A percentile compares a stretch with the other conserved stretches of the same genome.
Conservation (phyloP, 2,329 filamentous ascomycete genomes). For the Didymella exigua region DNA sequence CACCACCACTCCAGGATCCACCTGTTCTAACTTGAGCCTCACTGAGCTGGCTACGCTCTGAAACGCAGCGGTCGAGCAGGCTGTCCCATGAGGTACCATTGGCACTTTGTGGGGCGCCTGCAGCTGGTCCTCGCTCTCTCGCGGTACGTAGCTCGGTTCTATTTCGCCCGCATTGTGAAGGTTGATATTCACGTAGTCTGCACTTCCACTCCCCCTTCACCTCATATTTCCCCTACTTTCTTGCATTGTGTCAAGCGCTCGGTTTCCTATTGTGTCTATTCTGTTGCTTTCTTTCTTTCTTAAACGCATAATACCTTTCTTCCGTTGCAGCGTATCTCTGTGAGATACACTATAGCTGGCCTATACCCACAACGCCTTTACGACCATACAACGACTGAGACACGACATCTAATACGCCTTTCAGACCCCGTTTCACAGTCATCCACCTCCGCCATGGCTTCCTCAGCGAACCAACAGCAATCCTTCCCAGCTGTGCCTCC, state of each 20-base stretch:
- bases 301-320: constrained; percentile 17
- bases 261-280: constrained; percentile 33
- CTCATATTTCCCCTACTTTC: constrained; percentile 28
- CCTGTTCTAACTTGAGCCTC: constrained; percentile 51
- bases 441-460: constrained; percentile 50
- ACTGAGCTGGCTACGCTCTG: constrained; percentile 49
- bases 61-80: constrained; percentile 49
- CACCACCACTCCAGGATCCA: constrained; percentile 41
- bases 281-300: constrained; percentile 23
- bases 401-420: constrained; percentile 38
- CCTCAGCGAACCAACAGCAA: constrained; percentile 60
- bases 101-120: constrained; percentile 44
- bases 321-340: constrained; percentile 34
- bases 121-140: constrained; percentile 47
- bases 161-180: constrained; percentile 33
- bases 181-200: constrained; percentile 34
- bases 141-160: constrained; percentile 48
- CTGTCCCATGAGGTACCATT: constrained; percentile 47
- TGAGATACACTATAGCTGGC: constrained; percentile 34
- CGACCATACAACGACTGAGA: constrained; percentile 7
- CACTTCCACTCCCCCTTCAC: constrained; percentile 26
- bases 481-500: constrained; percentile 61
- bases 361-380: constrained; percentile 21
- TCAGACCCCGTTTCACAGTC: constrained; percentile 41
- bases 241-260: constrained; percentile 47